Conservation (phyloP, 495 filamentous ascomycete genomes). For the Acidomyces sp. region DNA sequence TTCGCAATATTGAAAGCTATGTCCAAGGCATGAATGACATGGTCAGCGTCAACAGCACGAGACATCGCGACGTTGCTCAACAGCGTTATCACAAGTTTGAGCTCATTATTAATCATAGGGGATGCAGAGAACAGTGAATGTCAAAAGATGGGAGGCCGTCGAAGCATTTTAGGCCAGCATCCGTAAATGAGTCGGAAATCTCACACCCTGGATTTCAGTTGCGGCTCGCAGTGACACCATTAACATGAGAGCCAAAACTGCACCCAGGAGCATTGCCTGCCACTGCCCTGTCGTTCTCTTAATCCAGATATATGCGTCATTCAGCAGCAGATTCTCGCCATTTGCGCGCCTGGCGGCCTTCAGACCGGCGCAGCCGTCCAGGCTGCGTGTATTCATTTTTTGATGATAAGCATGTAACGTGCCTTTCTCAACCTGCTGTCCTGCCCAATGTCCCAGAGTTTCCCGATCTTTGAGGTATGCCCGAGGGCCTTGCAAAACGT, state of each 20-base stretch:
- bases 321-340: slow-evolving; percentile 28
- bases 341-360: slow-evolving; percentile 29
- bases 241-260: slow-evolving; percentile 24
- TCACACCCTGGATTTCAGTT: background rate
- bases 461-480: slow-evolving; percentile 28
- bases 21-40: too few relatives aligned
- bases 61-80: too few relatives aligned
- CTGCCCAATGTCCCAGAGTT: slow-evolving; percentile 34
- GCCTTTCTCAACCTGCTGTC: slow-evolving; percentile 30
- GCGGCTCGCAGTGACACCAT: background rate
- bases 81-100: too few relatives aligned
- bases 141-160: too few relatives aligned
- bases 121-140: too few relatives aligned
- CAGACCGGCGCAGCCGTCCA: slow-evolving; percentile 44
- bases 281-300: slow-evolving; percentile 24
- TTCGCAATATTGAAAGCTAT: too few relatives aligned
- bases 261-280: slow-evolving; percentile 28
- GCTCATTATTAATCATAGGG: too few relatives aligned
- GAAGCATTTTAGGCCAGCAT: too few relatives aligned
- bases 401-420: slow-evolving; percentile 35
- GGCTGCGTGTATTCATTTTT: slow-evolving; percentile 35
- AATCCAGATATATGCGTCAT: slow-evolving; percentile 22
- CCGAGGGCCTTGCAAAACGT: slow-evolving; percentile 10
- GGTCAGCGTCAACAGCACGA: too few relatives aligned
- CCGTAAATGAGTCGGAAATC: too few relatives aligned